Evolutionary conservation across 257 asterid genomes (phyloP).

Genomic region (Marsdenia floribunda): DNA sequence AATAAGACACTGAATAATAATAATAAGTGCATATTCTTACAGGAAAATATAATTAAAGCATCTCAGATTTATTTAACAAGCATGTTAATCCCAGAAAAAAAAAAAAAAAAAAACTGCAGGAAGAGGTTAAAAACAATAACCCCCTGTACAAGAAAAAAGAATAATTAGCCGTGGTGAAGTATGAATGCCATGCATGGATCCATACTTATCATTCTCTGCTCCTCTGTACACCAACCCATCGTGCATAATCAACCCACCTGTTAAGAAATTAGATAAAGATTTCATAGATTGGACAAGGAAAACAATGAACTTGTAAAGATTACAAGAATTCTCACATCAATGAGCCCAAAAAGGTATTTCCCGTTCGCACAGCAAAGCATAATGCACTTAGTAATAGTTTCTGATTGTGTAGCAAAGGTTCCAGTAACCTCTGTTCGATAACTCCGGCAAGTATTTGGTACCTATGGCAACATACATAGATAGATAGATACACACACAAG

Average conservation of each 20-base stretch:
- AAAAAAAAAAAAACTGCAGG: neutral
- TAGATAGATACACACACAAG: neutral
- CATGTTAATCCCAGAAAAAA: neutral
- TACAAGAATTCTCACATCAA: constrained; percentile 50
- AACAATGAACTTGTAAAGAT: neutral
- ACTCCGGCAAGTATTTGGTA: constrained; percentile 91
- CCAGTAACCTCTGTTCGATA: constrained; percentile 75
- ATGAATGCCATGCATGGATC: constrained; percentile 6
- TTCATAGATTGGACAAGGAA: neutral
- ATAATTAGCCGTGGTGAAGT: neutral
- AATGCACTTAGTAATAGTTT: constrained; percentile 70
- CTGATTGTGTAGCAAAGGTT: constrained; percentile 78
- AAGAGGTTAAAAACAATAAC: neutral
- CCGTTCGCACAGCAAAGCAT: constrained; percentile 87
- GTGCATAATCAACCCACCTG: constrained; percentile 99
- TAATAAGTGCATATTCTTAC: neutral
- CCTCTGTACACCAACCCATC: constrained; percentile 78
- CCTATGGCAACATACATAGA: constrained; percentile 29
- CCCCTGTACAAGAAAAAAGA: neutral
- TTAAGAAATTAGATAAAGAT: constrained; percentile 8
- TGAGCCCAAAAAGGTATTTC: constrained; percentile 93
- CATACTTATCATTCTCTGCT: constrained; percentile 40
- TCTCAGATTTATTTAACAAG: neutral
- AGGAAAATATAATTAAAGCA: neutral
- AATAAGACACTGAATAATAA: no score